Conservation (phyloP, 2,329 filamentous ascomycete genomes). For the Trichophyton simii region DNA sequence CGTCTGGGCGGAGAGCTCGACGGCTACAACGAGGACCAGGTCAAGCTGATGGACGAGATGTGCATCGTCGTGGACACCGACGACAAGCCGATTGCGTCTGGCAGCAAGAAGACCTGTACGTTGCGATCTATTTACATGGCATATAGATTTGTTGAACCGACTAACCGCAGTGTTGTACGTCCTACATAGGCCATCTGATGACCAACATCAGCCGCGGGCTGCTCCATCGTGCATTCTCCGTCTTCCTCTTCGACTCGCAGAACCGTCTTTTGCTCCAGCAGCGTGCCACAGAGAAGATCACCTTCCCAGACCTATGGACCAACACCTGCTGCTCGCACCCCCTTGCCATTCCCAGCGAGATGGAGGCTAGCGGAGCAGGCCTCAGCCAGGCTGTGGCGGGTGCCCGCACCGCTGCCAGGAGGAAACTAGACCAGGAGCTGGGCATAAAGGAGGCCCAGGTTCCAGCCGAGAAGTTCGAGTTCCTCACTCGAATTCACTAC, state of each 20-base stretch:
- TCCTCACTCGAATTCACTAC: constrained; percentile 95
- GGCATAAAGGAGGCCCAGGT: constrained; percentile 85
- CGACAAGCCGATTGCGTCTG: constrained; percentile 84
- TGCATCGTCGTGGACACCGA: constrained; percentile 94
- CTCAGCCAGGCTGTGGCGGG: constrained; percentile 69
- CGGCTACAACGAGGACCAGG: constrained; percentile 95
- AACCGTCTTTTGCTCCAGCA: constrained; percentile 92
- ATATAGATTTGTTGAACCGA: not conserved
- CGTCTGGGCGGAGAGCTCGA: constrained; percentile 57
- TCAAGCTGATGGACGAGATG: constrained; percentile 94
- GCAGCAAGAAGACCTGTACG: constrained; percentile 93
- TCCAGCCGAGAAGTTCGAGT: constrained; percentile 79
- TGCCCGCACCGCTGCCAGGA: constrained; percentile 80
- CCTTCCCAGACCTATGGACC: constrained; percentile 98
- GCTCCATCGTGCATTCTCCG: constrained; percentile 91
- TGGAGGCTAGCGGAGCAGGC: constrained; percentile 49
- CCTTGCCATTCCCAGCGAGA: constrained; percentile 81
- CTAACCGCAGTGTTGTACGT: not conserved
- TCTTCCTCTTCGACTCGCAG: constrained; percentile 91
- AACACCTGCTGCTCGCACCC: constrained; percentile 99
- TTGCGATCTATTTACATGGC: not conserved
- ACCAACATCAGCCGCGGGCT: constrained; percentile 94
- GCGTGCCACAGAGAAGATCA: constrained; percentile 92
- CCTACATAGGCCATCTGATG: constrained; percentile 78
- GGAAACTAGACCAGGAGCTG: constrained; percentile 89